These are phyloP conservation scores for Annona cherimola DNA, from an alignment of 164 flowering plant species.

Conservation along the genomic window DNA sequence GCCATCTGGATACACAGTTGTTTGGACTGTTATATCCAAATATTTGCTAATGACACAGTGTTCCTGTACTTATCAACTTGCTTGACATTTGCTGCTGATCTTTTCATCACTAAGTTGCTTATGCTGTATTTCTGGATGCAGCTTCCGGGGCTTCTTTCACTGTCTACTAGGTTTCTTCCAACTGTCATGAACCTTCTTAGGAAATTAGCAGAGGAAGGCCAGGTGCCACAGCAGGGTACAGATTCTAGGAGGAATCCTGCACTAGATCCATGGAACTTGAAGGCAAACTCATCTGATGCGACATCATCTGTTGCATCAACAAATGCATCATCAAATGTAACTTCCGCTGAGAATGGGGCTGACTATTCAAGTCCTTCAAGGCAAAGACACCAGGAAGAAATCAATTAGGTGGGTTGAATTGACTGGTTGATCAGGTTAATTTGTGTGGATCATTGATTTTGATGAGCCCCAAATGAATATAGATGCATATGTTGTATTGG, in stretches of 20 bases:
- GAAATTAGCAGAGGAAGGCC: constrained; percentile 78
- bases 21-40: background rate
- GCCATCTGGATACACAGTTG: background rate
- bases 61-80: background rate
- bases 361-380: constrained; percentile 44
- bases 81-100: background rate
- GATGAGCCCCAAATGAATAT: background rate
- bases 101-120: background rate
- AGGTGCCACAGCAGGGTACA: constrained; percentile 20
- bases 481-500: background rate
- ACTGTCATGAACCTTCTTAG: constrained; percentile 84
- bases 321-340: constrained; percentile 27
- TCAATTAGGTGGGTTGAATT: background rate
- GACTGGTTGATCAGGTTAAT: background rate
- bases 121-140: constrained; percentile 22
- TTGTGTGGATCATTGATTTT: background rate
- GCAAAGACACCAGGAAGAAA: constrained; percentile 32
- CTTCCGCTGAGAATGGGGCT: constrained; percentile 31
- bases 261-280: constrained; percentile 23
- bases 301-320: constrained; percentile 29
- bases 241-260: constrained; percentile 40
- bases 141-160: constrained; percentile 87
- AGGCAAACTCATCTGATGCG: constrained; percentile 20
- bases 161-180: constrained; percentile 84
- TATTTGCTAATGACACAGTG: background rate